Evolutionary conservation across 2,329 filamentous ascomycete genomes (phyloP), one percentile per base, ranked within the genome.

Genomic region (Diaporthe nobilis): DNA sequence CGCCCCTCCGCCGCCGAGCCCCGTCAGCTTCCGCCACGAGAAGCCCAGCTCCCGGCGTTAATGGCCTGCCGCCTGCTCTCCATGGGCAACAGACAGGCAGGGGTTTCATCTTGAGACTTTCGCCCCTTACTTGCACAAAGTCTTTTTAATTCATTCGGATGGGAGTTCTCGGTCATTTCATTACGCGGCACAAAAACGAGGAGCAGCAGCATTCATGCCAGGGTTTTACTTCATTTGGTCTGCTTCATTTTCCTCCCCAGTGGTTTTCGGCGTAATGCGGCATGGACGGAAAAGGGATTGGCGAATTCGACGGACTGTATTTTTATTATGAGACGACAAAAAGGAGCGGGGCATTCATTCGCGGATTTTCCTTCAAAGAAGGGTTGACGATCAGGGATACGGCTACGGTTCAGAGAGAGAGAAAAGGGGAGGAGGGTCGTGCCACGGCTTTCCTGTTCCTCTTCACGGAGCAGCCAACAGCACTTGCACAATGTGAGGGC

Each of bases 1-100:
- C n/a, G 90, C 91, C 20, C 90, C 91, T 55, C 91, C 91, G 17
- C 91, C 91, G 28, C 90, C 91, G 17, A 92, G 89, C 79, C 91
- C 91, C 10, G 89, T 93, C 81, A 90, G 89, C 83, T 92, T 92
- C 80, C 87, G 89, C 58, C 74, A 76, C 37, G 76, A 77, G 53
- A 76, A 74, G 53, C 39, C 57, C 31, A 58, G 44, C 25, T 68
- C 49, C n/a, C 74, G 73, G 13, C 70, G 70, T 28, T 70, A 39
- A 74, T 55, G 28, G 31, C 31, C 25, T 37, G 49, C 42, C 39
- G 5, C 22, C 22, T 49, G 37, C 8, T 55, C 28, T 53, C n/a
- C 65, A 6, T 55, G 31, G 51, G 17, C 65, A 28, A 25, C n/a
- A 53, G n/a, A 10, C 22, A 70, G 34, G n/a, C 25, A 42, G 34